Base-by-base conservation (phyloP, 1,284 basidiomycete genomes). In the Pterulicium gracile region DNA sequence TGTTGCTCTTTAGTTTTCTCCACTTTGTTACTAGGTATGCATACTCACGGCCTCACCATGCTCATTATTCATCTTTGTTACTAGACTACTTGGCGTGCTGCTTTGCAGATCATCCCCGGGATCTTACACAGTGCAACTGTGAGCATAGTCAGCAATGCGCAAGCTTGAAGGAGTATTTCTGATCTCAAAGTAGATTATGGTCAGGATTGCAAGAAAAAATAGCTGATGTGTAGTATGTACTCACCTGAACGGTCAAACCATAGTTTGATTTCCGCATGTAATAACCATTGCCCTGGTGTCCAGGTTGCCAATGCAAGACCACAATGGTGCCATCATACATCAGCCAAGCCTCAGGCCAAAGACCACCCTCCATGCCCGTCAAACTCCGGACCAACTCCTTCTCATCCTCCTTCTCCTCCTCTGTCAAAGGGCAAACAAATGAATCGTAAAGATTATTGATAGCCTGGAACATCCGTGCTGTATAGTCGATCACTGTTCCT, bases 321-420 rank as follows among this genome's bases (percentile, higher is more conserved):
- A 65, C 55, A 52, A 63, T 61, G 1, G 64, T 66, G 2, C 65
- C 61, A 56, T 66, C 61, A 53, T 64, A 64, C 57, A 63, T 63
- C 0, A 64, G 39, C 50, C 55, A 66, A 1, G 61, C 63, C 13
- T 66, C 61, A 24, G 52, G 34, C 65, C 61, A 66, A 2, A 45
- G 22, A 15, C 58, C 60, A 18, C 34, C 22, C 44, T 62, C 60
- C 14, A 66, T 58, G 27, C 27, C 27, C 27, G n/a, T 32, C n/a
- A 10, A n/a, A 7, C n/a, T n/a, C 27, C n/a, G 10, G 27, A 32
- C 27, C 64, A 61, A 68, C 10, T 47, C 7, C 54, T 68, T 67
- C 48, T 66, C 63, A 3, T 43, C 41, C 44, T 65, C 63, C 50
- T 65, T 67, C 46, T 66, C 63, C 17, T 54, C 61, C 18, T 45